Base-by-base conservation (phyloP, 1,284 basidiomycete genomes). In the Naganishia sp. region DNA sequence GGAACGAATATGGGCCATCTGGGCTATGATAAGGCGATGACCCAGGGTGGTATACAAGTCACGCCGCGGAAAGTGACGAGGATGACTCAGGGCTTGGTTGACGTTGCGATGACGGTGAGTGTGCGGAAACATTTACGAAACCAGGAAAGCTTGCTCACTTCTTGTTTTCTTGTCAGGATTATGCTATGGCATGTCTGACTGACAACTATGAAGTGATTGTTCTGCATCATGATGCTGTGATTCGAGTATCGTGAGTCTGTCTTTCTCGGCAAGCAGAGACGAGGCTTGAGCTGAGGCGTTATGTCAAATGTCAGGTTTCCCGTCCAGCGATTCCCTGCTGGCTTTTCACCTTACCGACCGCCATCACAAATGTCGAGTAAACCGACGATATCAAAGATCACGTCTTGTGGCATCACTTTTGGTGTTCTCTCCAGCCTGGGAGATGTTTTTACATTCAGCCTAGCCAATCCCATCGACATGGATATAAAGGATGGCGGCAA, bases 1-100 rank as follows among this genome's bases (percentile, higher is more conserved):
- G 96, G 95, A 0, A 93, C 90, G 28, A 97, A 98, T 78, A 85
- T 85, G 42, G 96, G 96, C 0, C 96, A 99, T 77, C 83, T 99
- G 3, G 94, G 94, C 67, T 92, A 92, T 70, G 88, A 90, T 69
- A 89, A 86, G 74, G 77, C 81, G 5, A 83, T 89, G 0, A 90
- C 89, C 52, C 87, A 90, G 0, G 59, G 48, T 9, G 59, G 59
- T 28, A 82, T 90, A 0, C 95, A 98, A 77, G 77, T 90, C 2
- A 75, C 86, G 2, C 95, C 95, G 0, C 84, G 94, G 46, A 87
- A 89, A 68, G 94, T 94, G 6, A 89, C 94, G 0, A 88, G 87
- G 69, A 82, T 95, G 42, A 83, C 84, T 1, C 84, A 87, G 67
- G 84, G 87, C 0, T 87, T 95, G 7, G 77, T 87, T 18, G 85